Percentiles rank a stretch among this genome's conserved stretches.
Conservation (phyloP, 768 basidiomycete genomes). For the Boletus eberwhitei region DNA sequence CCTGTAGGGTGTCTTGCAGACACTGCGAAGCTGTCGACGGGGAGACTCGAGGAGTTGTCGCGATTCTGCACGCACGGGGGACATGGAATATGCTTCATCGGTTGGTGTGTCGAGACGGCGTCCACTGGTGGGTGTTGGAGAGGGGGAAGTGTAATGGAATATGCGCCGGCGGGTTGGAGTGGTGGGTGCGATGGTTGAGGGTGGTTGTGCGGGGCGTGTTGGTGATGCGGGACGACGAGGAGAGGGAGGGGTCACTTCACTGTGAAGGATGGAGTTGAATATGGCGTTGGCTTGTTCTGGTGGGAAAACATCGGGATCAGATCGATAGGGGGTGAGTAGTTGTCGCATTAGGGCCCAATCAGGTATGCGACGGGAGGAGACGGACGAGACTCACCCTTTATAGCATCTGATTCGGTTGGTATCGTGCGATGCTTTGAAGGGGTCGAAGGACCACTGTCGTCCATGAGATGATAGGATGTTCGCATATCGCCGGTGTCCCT, state of each 20-base stretch:
- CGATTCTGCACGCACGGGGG: conserved; percentile 82
- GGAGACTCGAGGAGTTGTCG: conserved; percentile 83
- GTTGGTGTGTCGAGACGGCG: conserved; percentile 76
- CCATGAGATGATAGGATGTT: conserved; percentile 59
- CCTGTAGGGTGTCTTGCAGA: conserved; percentile 94
- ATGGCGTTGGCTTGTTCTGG: conserved; percentile 82
- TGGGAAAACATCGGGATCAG: conserved; percentile 12
- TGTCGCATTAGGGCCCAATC: conserved; percentile 1
- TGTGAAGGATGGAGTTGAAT: conserved; percentile 72
- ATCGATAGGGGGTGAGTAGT: conserved; percentile 14
- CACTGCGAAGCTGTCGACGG: conserved; percentile 71
- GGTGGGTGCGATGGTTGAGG: conserved; percentile 39
- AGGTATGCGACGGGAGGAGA: neutral
- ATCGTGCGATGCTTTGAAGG: conserved; percentile 61
- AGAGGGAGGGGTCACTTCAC: conserved; percentile 72
- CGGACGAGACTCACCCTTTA: conserved; percentile 53
- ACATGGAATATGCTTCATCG: conserved; percentile 87
- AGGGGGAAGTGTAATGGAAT: conserved; percentile 66
- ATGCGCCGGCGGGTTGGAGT: conserved; percentile 55
- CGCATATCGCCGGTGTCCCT: conserved; percentile 59
- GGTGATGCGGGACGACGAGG: conserved; percentile 64
- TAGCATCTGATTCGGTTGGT: conserved; percentile 70
- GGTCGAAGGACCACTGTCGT: conserved; percentile 52
- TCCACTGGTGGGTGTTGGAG: conserved; percentile 43
- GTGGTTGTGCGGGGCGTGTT: conserved; percentile 39